A percentile compares a stretch with the other conserved stretches of the same genome.
These are phyloP conservation scores for Fragaria vesca DNA, from an alignment of 306 rosid genomes.

Conservation along the genomic window DNA sequence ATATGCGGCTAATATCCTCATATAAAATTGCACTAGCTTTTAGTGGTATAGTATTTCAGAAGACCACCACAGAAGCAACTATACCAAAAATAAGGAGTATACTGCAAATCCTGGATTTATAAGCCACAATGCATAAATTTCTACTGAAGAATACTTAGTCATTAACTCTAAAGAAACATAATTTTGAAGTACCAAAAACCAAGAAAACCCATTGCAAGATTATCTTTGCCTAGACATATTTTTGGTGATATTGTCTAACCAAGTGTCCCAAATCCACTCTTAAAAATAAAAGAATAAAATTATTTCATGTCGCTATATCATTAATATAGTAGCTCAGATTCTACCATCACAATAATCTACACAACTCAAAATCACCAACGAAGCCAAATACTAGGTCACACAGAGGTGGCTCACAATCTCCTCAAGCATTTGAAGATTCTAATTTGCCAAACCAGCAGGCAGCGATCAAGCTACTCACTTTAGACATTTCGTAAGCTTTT, in stretches of 20 bases:
- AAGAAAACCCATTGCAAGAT: neutral
- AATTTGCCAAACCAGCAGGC: neutral
- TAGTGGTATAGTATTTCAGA: neutral
- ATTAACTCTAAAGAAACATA: neutral
- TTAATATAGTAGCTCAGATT: neutral
- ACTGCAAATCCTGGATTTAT: neutral
- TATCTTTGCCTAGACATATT: neutral
- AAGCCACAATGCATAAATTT: neutral
- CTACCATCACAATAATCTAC: neutral
- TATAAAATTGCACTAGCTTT: neutral
- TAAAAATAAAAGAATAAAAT: neutral
- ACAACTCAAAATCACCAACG: neutral
- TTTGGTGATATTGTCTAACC: neutral
- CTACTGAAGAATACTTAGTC: neutral
- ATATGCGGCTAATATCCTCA: neutral
- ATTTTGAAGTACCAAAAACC: neutral
- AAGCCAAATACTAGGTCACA: neutral
- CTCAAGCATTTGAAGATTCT: neutral
- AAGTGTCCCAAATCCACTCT: neutral
- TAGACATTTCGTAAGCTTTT: neutral
- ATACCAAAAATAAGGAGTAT: neutral
- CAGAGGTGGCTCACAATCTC: neutral
- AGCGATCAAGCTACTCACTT: neutral
- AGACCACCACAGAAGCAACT: neutral
- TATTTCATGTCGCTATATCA: neutral